Conservation (phyloP, 2,329 filamentous ascomycete genomes). For the Atkinsonella texensis region DNA sequence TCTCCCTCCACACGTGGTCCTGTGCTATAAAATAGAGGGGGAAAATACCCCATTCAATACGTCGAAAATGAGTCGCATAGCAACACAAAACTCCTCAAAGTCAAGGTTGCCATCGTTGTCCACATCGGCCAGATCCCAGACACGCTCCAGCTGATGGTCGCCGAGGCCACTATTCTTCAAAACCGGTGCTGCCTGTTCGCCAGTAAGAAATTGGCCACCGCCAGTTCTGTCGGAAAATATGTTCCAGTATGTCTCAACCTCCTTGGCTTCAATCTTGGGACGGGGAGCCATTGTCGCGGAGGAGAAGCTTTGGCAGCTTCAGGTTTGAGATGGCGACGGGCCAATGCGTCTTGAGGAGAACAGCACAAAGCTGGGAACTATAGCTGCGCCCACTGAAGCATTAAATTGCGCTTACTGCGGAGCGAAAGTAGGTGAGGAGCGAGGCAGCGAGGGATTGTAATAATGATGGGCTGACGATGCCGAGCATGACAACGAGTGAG, state of each 20-base stretch:
- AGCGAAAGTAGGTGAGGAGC: background rate
- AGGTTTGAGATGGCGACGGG: background rate
- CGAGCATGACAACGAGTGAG: conserved; percentile 16
- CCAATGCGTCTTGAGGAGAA: background rate
- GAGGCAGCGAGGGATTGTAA: background rate
- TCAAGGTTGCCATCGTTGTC: conserved; percentile 96
- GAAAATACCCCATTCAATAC: conserved; percentile 72
- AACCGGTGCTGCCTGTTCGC: conserved; percentile 49
- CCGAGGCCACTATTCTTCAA: conserved; percentile 52
- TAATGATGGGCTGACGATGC: conserved; percentile 4
- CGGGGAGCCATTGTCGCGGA: conserved; percentile 31
- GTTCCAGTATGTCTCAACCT: conserved; percentile 56
- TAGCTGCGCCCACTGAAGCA: background rate
- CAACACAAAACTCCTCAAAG: conserved; percentile 99
- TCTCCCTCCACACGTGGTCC: background rate
- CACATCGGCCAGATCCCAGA: conserved; percentile 96
- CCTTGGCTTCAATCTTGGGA: conserved; percentile 48
- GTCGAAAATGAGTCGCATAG: conserved; percentile 96
- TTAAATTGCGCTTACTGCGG: background rate
- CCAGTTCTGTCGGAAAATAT: conserved; percentile 49
- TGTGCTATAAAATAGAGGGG: conserved; percentile 1
- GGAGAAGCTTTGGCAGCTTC: conserved; percentile 2
- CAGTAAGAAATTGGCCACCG: conserved; percentile 46
- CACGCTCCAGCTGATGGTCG: conserved; percentile 76
- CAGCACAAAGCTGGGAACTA: background rate